A percentile compares a stretch with the other conserved stretches of the same genome.
Evolutionary conservation across 208 protist genomes (phyloP).

Genomic region (Trypanosoma caninum): DNA sequence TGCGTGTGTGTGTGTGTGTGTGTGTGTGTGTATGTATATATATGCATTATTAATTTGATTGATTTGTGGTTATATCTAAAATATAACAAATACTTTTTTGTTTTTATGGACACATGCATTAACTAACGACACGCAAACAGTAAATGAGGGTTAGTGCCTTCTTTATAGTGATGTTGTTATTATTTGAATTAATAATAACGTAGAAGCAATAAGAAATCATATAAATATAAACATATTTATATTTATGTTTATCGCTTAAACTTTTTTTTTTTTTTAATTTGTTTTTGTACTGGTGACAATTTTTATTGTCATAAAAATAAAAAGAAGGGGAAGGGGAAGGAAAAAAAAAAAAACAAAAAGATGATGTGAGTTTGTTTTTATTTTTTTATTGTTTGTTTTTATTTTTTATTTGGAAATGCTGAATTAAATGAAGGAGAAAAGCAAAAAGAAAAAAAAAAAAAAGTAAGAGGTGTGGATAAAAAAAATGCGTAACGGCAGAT

Average conservation of each 20-base stretch:
- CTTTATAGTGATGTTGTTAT: conserved; percentile 2
- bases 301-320: neutral
- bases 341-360: conserved; percentile 20
- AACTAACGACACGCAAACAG: too few species aligned
- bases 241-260: conserved; percentile 1
- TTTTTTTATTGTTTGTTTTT: conserved; percentile 13
- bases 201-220: neutral
- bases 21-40: neutral
- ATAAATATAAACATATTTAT: conserved; percentile 3
- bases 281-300: neutral
- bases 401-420: neutral
- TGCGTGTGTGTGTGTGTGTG: neutral
- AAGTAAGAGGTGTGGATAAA: too few species aligned
- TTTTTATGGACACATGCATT: neutral
- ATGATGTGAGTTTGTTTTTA: neutral
- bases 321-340: conserved; percentile 1
- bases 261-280: neutral
- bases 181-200: neutral
- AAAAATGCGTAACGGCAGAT: too few species aligned
- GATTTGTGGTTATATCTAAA: too few species aligned
- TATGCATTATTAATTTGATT: neutral
- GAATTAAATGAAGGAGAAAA: too few species aligned
- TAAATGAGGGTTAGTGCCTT: too few species aligned
- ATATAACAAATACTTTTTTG: neutral
- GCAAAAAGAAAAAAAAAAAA: too few species aligned